A percentile compares a stretch with the other conserved stretches of the same genome.
These are phyloP conservation scores for Chrysopogon serrulatus DNA, from an alignment of 176 grass and related monocot species.

Conservation along the genomic window DNA sequence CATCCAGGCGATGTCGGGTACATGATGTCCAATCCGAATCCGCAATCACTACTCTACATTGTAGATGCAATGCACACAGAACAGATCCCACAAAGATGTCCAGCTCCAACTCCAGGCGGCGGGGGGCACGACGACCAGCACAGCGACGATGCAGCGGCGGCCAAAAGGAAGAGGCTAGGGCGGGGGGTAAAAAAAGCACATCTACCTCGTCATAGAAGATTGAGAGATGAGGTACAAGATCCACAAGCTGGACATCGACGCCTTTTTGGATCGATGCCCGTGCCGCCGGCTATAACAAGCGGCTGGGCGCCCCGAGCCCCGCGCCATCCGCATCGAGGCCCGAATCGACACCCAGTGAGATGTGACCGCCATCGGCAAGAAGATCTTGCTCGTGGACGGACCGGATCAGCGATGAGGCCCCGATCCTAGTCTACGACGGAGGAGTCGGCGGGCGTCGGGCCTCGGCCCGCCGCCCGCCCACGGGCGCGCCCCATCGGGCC, in stretches of 20 bases:
- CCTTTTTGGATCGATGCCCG: too few species aligned
- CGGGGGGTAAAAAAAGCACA: not conserved
- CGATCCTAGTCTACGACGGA: conserved; percentile 11
- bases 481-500: not conserved
- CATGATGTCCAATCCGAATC: too few species aligned
- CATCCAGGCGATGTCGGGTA: too few species aligned
- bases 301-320: not conserved
- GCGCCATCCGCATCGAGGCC: not conserved
- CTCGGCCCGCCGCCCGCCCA: not conserved
- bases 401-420: not conserved
- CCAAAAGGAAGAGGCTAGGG: not conserved
- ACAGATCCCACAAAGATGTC: not conserved
- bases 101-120: not conserved
- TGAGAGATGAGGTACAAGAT: not conserved
- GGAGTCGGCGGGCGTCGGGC: not conserved
- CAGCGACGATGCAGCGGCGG: not conserved
- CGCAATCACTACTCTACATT: too few species aligned
- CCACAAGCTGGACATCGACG: conserved; percentile 11
- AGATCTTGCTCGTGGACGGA: not conserved
- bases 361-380: not conserved
- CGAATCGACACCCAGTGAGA: too few species aligned
- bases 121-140: not conserved
- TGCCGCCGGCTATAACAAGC: not conserved
- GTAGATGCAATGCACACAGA: not conserved
- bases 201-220: not conserved